A percentile compares a stretch with the other conserved stretches of the same genome.
Conservation (phyloP, 2,329 filamentous ascomycete species). For the Cladosporium colombiae region DNA sequence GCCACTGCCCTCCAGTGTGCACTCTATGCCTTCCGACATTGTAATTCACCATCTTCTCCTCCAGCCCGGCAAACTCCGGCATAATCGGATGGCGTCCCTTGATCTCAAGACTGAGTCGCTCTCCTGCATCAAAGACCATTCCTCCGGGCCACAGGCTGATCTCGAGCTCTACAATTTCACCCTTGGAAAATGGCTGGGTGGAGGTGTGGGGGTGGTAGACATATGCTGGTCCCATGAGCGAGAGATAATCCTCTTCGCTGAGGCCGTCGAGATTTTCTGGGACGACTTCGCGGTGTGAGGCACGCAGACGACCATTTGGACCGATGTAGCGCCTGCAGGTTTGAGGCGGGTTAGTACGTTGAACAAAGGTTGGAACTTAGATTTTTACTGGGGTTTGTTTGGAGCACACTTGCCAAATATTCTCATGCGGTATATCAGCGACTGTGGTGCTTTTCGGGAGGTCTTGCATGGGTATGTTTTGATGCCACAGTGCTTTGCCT, state of each 20-base stretch:
- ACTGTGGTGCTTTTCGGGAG: slow-evolving; percentile 1
- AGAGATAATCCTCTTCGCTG: not conserved
- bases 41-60: not conserved
- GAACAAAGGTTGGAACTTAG: too few relatives aligned
- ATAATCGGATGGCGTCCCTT: slow-evolving; percentile 8
- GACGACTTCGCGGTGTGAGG: not conserved
- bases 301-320: not conserved
- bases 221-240: not conserved
- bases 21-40: not conserved
- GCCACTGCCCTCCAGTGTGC: not conserved
- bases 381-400: not conserved
- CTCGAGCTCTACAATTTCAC: slow-evolving; percentile 48
- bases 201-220: not conserved
- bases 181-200: slow-evolving; percentile 23
- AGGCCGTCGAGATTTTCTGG: not conserved
- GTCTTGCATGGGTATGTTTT: slow-evolving; percentile 18
- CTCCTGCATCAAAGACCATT: slow-evolving; percentile 47
- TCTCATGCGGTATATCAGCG: not conserved
- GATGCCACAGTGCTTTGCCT: not conserved
- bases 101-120: slow-evolving; percentile 27
- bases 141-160: slow-evolving; percentile 52
- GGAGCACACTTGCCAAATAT: not conserved
- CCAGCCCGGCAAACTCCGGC: not conserved
- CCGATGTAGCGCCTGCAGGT: not conserved
- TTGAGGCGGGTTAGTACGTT: not conserved